Conservation (phyloP, 345 rosid genomes). For the Dimocarpus longan region DNA sequence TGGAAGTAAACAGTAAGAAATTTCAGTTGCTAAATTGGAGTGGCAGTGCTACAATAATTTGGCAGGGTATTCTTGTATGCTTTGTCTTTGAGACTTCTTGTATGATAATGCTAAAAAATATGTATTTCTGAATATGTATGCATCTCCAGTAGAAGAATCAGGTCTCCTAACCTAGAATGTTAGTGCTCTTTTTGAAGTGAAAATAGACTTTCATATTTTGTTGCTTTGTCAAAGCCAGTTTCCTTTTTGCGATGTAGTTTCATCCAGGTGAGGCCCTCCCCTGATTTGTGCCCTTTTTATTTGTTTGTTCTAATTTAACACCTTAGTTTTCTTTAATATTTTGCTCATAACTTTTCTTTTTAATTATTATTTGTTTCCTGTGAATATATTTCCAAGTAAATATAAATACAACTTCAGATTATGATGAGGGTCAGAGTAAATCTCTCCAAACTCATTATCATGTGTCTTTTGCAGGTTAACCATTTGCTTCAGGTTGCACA, state of each 20-base stretch:
- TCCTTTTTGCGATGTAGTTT: conserved; percentile 9
- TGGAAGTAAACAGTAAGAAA: background rate
- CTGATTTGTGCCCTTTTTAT: background rate
- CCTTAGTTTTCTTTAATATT: background rate
- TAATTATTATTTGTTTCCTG: background rate
- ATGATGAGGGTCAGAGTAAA: background rate
- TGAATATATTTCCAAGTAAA: background rate
- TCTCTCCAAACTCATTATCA: background rate
- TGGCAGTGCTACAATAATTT: background rate
- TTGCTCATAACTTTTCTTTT: background rate
- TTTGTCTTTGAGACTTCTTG: background rate
- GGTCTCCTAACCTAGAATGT: background rate
- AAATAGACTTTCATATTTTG: background rate
- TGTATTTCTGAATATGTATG: background rate
- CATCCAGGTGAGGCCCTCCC: background rate
- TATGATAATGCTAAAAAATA: background rate
- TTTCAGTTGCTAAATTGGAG: background rate
- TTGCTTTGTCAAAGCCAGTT: background rate
- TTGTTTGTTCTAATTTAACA: background rate
- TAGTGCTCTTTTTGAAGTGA: background rate
- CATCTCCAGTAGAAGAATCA: background rate
- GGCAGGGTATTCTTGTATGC: background rate
- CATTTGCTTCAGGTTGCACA: conserved; percentile 93
- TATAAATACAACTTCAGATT: background rate
- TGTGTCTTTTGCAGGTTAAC: conserved; percentile 63